Conservation (phyloP, 176 grass and related monocot genomes). For the Lolium rigidum region DNA sequence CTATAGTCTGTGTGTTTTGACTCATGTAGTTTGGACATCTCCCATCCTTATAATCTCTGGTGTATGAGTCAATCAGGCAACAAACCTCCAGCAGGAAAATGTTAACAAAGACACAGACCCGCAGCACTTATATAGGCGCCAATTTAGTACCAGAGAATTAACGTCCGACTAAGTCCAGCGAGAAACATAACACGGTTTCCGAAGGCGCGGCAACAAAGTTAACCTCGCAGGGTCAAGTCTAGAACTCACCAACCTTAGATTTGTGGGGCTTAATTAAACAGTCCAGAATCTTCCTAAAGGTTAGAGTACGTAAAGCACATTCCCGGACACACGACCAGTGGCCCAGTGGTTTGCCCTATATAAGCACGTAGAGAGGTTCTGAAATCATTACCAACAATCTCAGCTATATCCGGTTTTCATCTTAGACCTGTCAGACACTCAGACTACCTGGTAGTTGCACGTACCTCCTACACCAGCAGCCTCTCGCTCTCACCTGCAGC, state of each 20-base stretch:
- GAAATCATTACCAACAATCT: not conserved
- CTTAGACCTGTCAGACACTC: not conserved
- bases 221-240: constrained; percentile 19
- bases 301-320: not conserved
- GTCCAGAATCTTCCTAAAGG: constrained; percentile 24
- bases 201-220: not conserved
- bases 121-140: not conserved
- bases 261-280: constrained; percentile 11
- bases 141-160: not conserved
- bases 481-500: not conserved
- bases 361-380: not conserved
- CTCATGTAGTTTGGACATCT: not conserved
- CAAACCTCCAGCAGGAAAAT: not conserved
- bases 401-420: not conserved
- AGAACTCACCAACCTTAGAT: not conserved
- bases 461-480: no score
- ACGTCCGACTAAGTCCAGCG: not conserved
- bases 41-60: not conserved
- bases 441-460: not conserved
- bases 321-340: not conserved
- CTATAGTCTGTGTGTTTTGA: not conserved
- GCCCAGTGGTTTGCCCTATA: not conserved
- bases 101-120: not conserved
- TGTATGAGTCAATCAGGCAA: not conserved
- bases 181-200: constrained; percentile 26